Base-by-base conservation (phyloP, 2,329 filamentous ascomycete genomes). In the Alternaria novae-zelandiae region DNA sequence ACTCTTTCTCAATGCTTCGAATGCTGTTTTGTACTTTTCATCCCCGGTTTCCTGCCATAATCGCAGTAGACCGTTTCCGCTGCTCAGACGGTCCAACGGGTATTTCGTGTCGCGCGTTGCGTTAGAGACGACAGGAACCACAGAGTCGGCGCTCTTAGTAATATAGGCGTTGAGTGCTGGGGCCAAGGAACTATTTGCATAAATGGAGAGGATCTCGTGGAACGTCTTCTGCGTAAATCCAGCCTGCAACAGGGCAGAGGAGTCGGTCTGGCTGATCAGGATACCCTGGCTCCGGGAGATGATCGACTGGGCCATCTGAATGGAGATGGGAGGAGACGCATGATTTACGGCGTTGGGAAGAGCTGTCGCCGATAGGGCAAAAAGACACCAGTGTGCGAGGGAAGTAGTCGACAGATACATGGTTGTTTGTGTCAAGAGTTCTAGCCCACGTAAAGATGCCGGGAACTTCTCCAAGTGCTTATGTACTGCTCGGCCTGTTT, bases 211-310 rank as follows among this genome's bases (percentile, higher is more conserved):
- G 36, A 73, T 56, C 12, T 66, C 67, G 11, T 65, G 58, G 6
- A 80, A 66, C 15, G 75, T 70, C 51, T 79, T 77, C 54, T 79
- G 77, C n/a, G 75, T 73, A 25, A 80, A 67, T 6, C 75, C 77
- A 3, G 77, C 64, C 60, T 79, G 74, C 21, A 80, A 70, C 2
- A 70, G 64, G 2, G 59, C 69, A 15, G 73, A 74, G 8, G 44
- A 28, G 54, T 71, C 72, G 21, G 57, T 51, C 12, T 49, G n/a
- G 43, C 50, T 69, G 46, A 32, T 68, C 65, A 72, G 61, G 30
- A 79, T 69, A 15, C 78, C 78, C 66, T 80, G 71, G 11, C 69
- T 61, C 8, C 78, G 70, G 8, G 70, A 72, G 20, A 79, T 74
- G 50, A 75, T 78, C 21, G 74, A 78, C 6, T 70, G 57, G 7